phyloP scores from a whole-genome alignment of 805 yeast genomes.

The Pichia insulana region DNA sequence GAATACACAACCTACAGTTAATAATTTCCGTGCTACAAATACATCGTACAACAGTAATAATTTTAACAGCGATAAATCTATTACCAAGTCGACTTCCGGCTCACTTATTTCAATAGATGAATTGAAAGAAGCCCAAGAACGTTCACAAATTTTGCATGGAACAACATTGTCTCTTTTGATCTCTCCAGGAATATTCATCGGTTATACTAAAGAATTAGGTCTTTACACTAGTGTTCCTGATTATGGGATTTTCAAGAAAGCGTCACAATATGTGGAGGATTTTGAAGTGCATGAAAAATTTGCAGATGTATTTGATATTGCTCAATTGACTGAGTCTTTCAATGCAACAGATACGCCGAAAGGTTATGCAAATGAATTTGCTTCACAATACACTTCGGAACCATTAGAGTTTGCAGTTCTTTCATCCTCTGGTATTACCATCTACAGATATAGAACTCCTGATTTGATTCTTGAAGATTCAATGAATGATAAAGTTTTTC shows the following conservation, averaged over 20 bases:
- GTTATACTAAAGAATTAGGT: conserved; percentile 45
- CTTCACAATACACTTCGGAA: conserved; percentile 67
- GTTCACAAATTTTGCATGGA: conserved; percentile 46
- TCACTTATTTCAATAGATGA: conserved; percentile 24
- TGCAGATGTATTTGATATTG: conserved; percentile 55
- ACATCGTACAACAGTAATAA: neutral
- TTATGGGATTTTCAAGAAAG: conserved; percentile 71
- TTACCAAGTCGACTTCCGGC: conserved; percentile 24
- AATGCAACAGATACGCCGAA: conserved; percentile 65
- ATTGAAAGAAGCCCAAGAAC: conserved; percentile 46
- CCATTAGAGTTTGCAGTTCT: conserved; percentile 72
- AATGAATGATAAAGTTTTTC: conserved; percentile 55
- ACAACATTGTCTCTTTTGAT: conserved; percentile 52
- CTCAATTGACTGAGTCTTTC: conserved; percentile 60
- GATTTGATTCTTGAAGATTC: conserved; percentile 63
- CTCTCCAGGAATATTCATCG: conserved; percentile 82
- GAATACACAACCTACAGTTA: conserved; percentile 1
- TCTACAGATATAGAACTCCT: conserved; percentile 73
- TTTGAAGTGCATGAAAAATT: conserved; percentile 63
- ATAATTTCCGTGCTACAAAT: neutral
- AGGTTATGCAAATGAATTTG: conserved; percentile 80
- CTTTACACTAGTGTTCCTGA: conserved; percentile 72
- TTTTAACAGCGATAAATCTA: conserved; percentile 9
- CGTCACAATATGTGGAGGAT: conserved; percentile 66
- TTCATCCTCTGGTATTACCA: conserved; percentile 69